Percentiles rank a stretch among this genome's conserved stretches.
phyloP scores from a whole-genome alignment of 2,329 filamentous ascomycete species.

The Coniochaeta sp. region DNA sequence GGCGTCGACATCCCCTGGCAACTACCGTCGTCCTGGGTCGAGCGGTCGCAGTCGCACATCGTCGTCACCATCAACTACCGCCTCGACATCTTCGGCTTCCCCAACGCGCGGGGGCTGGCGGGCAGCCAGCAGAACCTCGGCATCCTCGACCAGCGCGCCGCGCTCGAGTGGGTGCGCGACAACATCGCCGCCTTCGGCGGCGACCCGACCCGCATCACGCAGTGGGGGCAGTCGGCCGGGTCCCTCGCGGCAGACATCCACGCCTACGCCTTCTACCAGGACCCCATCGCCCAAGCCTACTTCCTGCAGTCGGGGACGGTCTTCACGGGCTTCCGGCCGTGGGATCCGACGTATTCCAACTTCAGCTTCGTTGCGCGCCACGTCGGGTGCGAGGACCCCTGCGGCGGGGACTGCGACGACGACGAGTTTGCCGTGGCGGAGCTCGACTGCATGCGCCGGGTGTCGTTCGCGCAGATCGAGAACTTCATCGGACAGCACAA shows the following conservation, averaged over 20 bases:
- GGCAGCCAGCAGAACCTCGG: conserved; percentile 30
- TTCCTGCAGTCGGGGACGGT: conserved; percentile 37
- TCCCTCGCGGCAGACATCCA: conserved; percentile 32
- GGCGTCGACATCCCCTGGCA: too few relatives aligned
- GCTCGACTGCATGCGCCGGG: too few relatives aligned
- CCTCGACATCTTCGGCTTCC: conserved; percentile 33
- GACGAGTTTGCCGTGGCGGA: conserved; percentile 16
- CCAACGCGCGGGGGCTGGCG: conserved; percentile 22
- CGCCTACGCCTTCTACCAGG: conserved; percentile 36
- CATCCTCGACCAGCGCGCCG: conserved; percentile 39
- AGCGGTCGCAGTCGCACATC: too few relatives aligned
- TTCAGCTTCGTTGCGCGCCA: too few relatives aligned
- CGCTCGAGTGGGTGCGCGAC: conserved; percentile 39
- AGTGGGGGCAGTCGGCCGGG: conserved; percentile 39
- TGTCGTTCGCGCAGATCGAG: too few relatives aligned
- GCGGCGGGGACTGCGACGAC: conserved; percentile 22
- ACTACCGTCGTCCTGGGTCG: too few relatives aligned
- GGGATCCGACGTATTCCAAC: conserved; percentile 26
- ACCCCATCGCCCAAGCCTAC: conserved; percentile 38
- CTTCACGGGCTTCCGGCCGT: conserved; percentile 34
- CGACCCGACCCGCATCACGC: conserved; percentile 27
- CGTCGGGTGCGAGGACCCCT: too few relatives aligned
- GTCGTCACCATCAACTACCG: too few relatives aligned
- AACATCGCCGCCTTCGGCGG: conserved; percentile 40
- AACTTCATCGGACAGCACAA: too few relatives aligned